These are phyloP conservation scores for Poronia punctata DNA, from an alignment of 495 filamentous ascomycete genomes.

Conservation along the genomic window DNA sequence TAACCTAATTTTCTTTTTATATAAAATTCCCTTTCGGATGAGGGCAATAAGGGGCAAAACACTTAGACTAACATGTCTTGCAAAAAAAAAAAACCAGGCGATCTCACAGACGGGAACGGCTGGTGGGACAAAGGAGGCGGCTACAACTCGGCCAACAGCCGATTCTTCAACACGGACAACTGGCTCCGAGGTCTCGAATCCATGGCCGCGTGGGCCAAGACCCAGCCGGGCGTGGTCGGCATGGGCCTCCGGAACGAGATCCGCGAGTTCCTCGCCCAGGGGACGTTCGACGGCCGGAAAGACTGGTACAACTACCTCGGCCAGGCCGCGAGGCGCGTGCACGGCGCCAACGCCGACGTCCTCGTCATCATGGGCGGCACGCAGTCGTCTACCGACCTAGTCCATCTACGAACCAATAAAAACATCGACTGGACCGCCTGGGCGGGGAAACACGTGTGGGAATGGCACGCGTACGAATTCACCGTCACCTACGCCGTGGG, in stretches of 20 bases:
- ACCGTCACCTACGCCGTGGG: slow-evolving; percentile 36
- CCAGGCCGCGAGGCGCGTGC: slow-evolving; percentile 33
- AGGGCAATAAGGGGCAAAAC: neutral
- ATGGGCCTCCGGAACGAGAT: slow-evolving; percentile 45
- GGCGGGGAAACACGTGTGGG: slow-evolving; percentile 43
- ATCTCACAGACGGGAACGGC: slow-evolving; percentile 44
- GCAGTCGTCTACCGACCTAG: slow-evolving; percentile 36
- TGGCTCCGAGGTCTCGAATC: slow-evolving; percentile 36
- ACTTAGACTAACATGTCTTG: neutral
- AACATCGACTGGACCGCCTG: slow-evolving; percentile 35
- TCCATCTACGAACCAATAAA: slow-evolving; percentile 27
- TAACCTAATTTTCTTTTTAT: too few relatives aligned
- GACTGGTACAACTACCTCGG: slow-evolving; percentile 43
- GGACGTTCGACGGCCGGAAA: slow-evolving; percentile 25
- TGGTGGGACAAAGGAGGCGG: slow-evolving; percentile 43
- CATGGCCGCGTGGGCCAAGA: slow-evolving; percentile 34
- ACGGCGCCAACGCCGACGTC: slow-evolving; percentile 35
- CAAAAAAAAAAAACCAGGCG: slow-evolving; percentile 12
- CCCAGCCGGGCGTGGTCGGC: slow-evolving; percentile 37
- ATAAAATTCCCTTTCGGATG: neutral
- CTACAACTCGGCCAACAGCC: slow-evolving; percentile 36
- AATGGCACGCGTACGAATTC: slow-evolving; percentile 45
- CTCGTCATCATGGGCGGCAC: slow-evolving; percentile 42
- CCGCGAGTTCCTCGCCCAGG: slow-evolving; percentile 36
- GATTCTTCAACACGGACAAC: slow-evolving; percentile 38